These are phyloP conservation scores for Candida adriatica DNA, from an alignment of 805 yeast species.

Conservation along the genomic window DNA sequence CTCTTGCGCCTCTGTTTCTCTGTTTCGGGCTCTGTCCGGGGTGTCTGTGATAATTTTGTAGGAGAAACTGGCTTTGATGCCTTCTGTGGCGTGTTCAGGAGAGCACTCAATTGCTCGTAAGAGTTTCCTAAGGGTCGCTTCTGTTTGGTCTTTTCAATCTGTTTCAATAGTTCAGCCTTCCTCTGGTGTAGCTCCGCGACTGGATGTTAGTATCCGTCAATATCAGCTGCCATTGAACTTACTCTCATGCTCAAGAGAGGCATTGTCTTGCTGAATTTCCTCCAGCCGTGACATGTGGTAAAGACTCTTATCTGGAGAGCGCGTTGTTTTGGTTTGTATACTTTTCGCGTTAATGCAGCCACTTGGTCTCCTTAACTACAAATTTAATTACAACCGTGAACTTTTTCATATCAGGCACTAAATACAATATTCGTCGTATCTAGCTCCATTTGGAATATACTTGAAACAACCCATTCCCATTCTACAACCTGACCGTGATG, in stretches of 20 bases:
- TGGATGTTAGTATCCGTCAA: slow-evolving; percentile 4
- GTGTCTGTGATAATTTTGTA: too few species aligned
- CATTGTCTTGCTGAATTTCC: slow-evolving; percentile 30
- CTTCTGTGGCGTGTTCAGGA: slow-evolving; percentile 6
- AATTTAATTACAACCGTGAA: too few species aligned
- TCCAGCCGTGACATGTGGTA: slow-evolving; percentile 24
- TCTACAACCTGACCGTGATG: slow-evolving; percentile 33
- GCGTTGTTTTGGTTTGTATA: too few species aligned
- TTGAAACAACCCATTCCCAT: slow-evolving; percentile 60
- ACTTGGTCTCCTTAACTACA: too few species aligned
- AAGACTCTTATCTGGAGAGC: neutral
- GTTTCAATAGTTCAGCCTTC: slow-evolving; percentile 18
- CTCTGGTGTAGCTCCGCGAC: slow-evolving; percentile 18
- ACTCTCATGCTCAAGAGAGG: slow-evolving; percentile 29
- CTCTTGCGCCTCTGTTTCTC: neutral
- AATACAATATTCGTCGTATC: slow-evolving; percentile 1
- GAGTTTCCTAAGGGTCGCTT: slow-evolving; percentile 21
- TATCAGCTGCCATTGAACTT: slow-evolving; percentile 1
- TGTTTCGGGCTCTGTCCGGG: slow-evolving; percentile 1
- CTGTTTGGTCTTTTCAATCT: slow-evolving; percentile 20
- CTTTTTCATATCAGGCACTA: neutral
- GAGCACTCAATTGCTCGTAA: slow-evolving; percentile 23
- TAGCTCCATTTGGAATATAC: slow-evolving; percentile 44
- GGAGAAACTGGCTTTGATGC: too few species aligned
- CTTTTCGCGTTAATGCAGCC: too few species aligned